Evolutionary conservation across 495 filamentous ascomycete species (phyloP).

Genomic region (Cercophora scortea): DNA sequence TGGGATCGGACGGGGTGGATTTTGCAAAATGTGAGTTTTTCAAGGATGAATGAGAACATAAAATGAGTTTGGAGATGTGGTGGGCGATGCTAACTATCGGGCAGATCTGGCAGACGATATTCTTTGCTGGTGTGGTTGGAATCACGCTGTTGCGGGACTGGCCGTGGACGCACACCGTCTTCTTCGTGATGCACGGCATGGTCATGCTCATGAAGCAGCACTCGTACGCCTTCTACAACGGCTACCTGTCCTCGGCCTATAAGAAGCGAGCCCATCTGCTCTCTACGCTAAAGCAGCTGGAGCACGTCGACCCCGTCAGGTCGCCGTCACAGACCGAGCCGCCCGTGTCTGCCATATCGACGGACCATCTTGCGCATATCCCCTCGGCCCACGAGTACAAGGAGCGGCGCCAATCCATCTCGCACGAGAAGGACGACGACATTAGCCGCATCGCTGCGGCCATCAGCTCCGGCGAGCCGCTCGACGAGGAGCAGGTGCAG

Average conservation of each 20-base stretch:
- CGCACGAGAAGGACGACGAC: slow-evolving; percentile 8
- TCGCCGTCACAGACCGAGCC: slow-evolving; percentile 31
- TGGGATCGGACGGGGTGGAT: slow-evolving; percentile 63
- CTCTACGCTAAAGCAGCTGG: slow-evolving; percentile 27
- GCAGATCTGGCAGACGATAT: slow-evolving; percentile 51
- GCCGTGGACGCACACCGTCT: slow-evolving; percentile 67
- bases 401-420: slow-evolving; percentile 36
- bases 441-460: slow-evolving; percentile 45
- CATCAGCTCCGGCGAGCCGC: slow-evolving; percentile 46
- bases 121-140: slow-evolving; percentile 48
- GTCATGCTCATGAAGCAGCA: slow-evolving; percentile 77
- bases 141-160: slow-evolving; percentile 60
- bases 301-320: slow-evolving; percentile 19
- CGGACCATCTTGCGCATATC: slow-evolving; percentile 28
- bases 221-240: slow-evolving; percentile 69
- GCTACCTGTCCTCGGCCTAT: slow-evolving; percentile 56
- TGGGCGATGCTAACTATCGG: background rate
- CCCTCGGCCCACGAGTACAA: slow-evolving; percentile 28
- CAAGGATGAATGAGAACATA: no score
- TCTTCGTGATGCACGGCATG: slow-evolving; percentile 62
- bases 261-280: slow-evolving; percentile 32
- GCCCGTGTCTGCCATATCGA: slow-evolving; percentile 24
- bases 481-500: slow-evolving; percentile 51
- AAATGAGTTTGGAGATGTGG: background rate
- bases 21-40: slow-evolving; percentile 47